Base-by-base conservation (phyloP, 2,329 filamentous ascomycete genomes). In the Trichoderma semiorbis region DNA sequence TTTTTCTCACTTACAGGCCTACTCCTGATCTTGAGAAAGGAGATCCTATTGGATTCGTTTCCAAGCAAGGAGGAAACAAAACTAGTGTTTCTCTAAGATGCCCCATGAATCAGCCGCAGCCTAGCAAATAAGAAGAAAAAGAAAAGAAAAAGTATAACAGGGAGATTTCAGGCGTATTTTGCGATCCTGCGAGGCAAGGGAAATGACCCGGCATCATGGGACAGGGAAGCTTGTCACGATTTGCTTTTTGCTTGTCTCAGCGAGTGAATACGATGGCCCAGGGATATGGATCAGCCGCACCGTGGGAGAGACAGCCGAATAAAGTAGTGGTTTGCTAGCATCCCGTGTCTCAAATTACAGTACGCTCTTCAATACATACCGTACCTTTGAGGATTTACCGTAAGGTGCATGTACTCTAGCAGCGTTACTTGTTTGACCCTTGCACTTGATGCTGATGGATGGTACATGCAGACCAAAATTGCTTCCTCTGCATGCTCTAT, bases 221-320 rank as follows among this genome's bases (percentile, higher is more conserved):
- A 18, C 28, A 30, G 30, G 57, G 57, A 69, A 36, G 57, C 39
- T 16, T 53, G 21, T 5, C n/a, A 3, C 18, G 39, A 53, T 8
- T 69, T 69, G 39, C 57, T 62, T 62, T 62, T 69, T 53, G 30
- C 28, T 26, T 26, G 57, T 62, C 57, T 69, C 39, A 69, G 57
- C 55, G 47, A 18, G 21, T 11, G 36, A 8, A 30, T 68, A 18
- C 32, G 36, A 24, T 26, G 36, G 8, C 55, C 65, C 65, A 60
- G 36, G 53, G 65, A 34, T 32, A 30, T 32, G 34, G 26, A 34
- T 67, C 64, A 67, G 50, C 34, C 24, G 16, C 34, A 60, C 21
- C 61, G 47, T 32, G 30, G 55, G 14, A 24, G 50, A 24, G 12
- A 32, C 36, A 53, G 53, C 7, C 11, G 47, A 53, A 24, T 21